Conservation (phyloP, 805 yeast species). For the Lachancea meyersii region DNA sequence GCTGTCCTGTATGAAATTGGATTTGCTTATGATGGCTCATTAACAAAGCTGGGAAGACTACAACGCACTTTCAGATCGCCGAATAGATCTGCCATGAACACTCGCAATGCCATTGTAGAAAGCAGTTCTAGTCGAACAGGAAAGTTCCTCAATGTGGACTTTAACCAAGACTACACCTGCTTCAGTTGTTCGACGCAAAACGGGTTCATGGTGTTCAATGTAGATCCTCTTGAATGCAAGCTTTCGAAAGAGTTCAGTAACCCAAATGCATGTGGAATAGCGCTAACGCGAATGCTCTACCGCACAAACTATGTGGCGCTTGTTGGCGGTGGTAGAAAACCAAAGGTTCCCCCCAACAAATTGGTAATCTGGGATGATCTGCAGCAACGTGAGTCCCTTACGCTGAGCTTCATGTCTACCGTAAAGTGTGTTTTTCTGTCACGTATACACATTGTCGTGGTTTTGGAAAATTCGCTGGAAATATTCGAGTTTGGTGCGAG, state of each 20-base stretch:
- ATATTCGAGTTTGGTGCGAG: constrained; percentile 79
- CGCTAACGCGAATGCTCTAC: constrained; percentile 73
- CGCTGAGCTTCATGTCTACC: constrained; percentile 69
- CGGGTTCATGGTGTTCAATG: constrained; percentile 80
- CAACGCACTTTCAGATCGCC: too few species aligned
- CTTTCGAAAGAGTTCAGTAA: constrained; percentile 18
- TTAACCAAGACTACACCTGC: constrained; percentile 88
- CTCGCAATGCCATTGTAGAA: constrained; percentile 8
- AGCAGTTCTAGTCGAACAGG: neutral
- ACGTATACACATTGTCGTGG: constrained; percentile 68
- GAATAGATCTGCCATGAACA: constrained; percentile 3
- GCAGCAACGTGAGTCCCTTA: constrained; percentile 64
- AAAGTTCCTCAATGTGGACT: constrained; percentile 24
- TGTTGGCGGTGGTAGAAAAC: constrained; percentile 83
- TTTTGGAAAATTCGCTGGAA: constrained; percentile 57
- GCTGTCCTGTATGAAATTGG: too few species aligned
- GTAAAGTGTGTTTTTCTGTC: constrained; percentile 70
- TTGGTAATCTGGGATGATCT: constrained; percentile 89
- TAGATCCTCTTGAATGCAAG: constrained; percentile 61
- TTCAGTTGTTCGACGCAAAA: constrained; percentile 75
- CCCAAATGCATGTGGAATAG: constrained; percentile 60
- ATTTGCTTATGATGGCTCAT: too few species aligned
- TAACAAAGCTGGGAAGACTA: too few species aligned
- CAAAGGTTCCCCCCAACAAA: constrained; percentile 71
- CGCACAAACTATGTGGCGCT: constrained; percentile 86